These are phyloP conservation scores for Eurotiales sp. DNA, from an alignment of 2,329 filamentous ascomycete genomes.

Conservation along the genomic window DNA sequence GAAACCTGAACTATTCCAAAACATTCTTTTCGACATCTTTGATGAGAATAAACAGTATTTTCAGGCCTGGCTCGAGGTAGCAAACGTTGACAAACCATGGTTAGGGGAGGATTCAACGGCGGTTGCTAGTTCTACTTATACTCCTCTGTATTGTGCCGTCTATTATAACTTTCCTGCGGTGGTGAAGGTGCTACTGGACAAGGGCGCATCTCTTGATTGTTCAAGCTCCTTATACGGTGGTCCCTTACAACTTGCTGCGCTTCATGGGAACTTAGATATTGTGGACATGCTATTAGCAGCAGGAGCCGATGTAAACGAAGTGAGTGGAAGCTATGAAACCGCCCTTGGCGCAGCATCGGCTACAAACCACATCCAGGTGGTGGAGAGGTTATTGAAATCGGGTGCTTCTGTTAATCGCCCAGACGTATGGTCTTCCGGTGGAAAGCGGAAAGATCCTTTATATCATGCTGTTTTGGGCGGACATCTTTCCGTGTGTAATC, in stretches of 20 bases:
- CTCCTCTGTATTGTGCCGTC: not conserved
- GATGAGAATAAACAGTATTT: not conserved
- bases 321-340: not conserved
- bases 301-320: not conserved
- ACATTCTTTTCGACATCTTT: not conserved
- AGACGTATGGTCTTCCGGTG: not conserved
- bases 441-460: not conserved
- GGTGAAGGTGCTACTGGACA: not conserved
- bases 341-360: constrained; percentile 1
- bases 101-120: not conserved
- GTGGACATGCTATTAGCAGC: not conserved
- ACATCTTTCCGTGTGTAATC: constrained; percentile 17
- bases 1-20: not conserved
- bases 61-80: not conserved
- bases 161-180: not conserved
- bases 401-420: not conserved
- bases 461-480: constrained; percentile 11
- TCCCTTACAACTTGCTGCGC: not conserved
- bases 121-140: not conserved
- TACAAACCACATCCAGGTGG: constrained; percentile 4
- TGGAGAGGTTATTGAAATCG: not conserved
- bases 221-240: not conserved
- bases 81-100: not conserved
- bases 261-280: not conserved
- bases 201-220: not conserved